Percentiles rank a stretch among this genome's conserved stretches.
Conservation (phyloP, 805 yeast species). For the Helenozyma baotianmanensis region DNA sequence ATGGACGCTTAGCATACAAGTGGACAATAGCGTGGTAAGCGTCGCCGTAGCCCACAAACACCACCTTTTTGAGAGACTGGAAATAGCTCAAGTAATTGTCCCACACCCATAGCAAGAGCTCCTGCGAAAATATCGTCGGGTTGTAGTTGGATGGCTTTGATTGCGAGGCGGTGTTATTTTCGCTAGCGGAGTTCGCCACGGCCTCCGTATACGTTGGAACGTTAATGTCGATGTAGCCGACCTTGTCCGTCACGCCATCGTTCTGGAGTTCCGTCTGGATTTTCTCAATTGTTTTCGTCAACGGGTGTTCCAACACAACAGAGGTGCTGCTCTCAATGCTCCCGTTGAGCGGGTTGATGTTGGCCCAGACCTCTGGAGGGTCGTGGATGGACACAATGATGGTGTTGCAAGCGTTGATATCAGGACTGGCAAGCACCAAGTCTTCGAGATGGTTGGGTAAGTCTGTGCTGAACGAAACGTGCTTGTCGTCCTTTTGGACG, state of each 20-base stretch:
- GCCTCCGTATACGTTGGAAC: slow-evolving; percentile 50
- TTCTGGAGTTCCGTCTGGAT: slow-evolving; percentile 36
- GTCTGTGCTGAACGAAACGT: slow-evolving; percentile 30
- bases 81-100: slow-evolving; percentile 83
- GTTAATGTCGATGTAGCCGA: slow-evolving; percentile 80
- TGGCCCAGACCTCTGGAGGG: slow-evolving; percentile 90
- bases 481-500: slow-evolving; percentile 20
- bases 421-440: slow-evolving; percentile 67
- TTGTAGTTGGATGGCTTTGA: slow-evolving; percentile 38
- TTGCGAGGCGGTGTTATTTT: neutral
- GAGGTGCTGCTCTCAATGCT: slow-evolving; percentile 68
- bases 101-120: slow-evolving; percentile 76
- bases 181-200: neutral
- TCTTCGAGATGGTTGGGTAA: slow-evolving; percentile 52
- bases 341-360: slow-evolving; percentile 75
- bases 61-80: slow-evolving; percentile 56
- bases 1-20: slow-evolving; percentile 73
- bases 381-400: slow-evolving; percentile 77
- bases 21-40: slow-evolving; percentile 85
- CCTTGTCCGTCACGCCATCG: slow-evolving; percentile 23
- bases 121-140: slow-evolving; percentile 68
- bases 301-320: slow-evolving; percentile 69
- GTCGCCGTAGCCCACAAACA: slow-evolving; percentile 86
- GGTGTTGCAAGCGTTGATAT: slow-evolving; percentile 58
- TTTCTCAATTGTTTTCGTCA: slow-evolving; percentile 54